Conservation (phyloP, 2,329 filamentous ascomycete genomes). For the Botrytis squamosa region DNA sequence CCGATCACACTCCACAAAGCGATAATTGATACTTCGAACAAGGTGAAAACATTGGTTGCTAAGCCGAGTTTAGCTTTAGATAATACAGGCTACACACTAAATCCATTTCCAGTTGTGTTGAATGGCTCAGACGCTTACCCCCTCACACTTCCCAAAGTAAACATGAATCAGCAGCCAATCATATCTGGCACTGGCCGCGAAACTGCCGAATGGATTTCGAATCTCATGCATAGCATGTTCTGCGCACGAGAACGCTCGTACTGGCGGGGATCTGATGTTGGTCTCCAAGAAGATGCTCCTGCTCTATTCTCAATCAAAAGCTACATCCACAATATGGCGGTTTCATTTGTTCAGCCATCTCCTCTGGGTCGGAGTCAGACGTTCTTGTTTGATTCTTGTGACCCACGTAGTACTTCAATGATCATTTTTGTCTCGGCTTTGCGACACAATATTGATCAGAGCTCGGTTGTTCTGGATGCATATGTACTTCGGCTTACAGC, state of each 20-base stretch:
- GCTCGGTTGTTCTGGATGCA: conserved; percentile 24
- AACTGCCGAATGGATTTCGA: neutral
- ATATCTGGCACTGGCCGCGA: neutral
- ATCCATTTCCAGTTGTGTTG: neutral
- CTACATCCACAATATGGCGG: neutral
- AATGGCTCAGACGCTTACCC: neutral
- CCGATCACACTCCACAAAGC: neutral
- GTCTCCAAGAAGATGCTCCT: no score
- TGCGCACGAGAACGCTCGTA: neutral
- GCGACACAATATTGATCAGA: conserved; percentile 21
- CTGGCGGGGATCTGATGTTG: neutral
- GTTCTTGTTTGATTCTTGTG: neutral
- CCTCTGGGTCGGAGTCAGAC: neutral
- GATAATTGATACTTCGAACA: neutral
- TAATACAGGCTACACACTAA: neutral
- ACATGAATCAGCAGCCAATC: neutral
- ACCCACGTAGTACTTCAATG: neutral
- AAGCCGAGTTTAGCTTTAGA: neutral
- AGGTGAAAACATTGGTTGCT: neutral
- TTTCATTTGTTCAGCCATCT: neutral
- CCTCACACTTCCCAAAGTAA: conserved; percentile 2
- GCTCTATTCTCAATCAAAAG: neutral
- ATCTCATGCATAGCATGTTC: neutral
- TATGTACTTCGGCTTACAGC: conserved; percentile 13
- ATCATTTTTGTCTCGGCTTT: conserved; percentile 15